phyloP scores from a whole-genome alignment of 2,329 filamentous ascomycete genomes.

The Gnomoniopsis smithogilvyi region DNA sequence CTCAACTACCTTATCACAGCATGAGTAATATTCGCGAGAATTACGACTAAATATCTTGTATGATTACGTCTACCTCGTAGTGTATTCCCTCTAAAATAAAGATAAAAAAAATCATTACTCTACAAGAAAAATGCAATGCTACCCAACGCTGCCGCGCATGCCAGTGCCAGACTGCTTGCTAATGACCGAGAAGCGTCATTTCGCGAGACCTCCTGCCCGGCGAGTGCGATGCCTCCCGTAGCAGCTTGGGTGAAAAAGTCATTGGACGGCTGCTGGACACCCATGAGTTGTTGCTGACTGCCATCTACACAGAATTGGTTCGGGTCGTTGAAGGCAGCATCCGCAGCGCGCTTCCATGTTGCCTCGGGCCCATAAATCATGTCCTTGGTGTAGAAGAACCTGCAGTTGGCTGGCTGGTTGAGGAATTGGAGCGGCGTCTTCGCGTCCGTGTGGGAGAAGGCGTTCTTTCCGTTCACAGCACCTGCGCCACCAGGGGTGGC shows the following conservation, averaged over 20 bases:
- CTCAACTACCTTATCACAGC: too few relatives aligned
- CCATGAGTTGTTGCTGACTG: slow-evolving; percentile 24
- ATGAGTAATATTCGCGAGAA: too few relatives aligned
- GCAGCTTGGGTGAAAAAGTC: slow-evolving; percentile 3
- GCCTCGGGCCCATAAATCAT: slow-evolving; percentile 38
- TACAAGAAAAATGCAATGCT: slow-evolving; percentile 3
- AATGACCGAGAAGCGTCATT: not conserved
- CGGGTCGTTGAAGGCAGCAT: slow-evolving; percentile 33
- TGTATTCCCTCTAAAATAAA: not conserved
- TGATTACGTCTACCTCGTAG: too few relatives aligned
- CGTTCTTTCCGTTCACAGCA: slow-evolving; percentile 34
- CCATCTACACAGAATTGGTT: slow-evolving; percentile 30
- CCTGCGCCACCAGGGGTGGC: slow-evolving; percentile 23
- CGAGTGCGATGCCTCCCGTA: not conserved
- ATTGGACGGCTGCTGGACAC: slow-evolving; percentile 6
- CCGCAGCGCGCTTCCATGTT: slow-evolving; percentile 37
- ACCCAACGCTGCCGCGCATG: slow-evolving; percentile 4
- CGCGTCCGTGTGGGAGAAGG: slow-evolving; percentile 28
- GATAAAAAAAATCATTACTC: not conserved
- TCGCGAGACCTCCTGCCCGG: not conserved
- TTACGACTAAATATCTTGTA: too few relatives aligned
- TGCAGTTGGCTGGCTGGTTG: slow-evolving; percentile 42
- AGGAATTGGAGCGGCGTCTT: slow-evolving; percentile 41
- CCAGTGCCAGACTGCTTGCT: not conserved
- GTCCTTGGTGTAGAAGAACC: slow-evolving; percentile 43